These are phyloP conservation scores for Fusarium marasasianum DNA, from an alignment of 2,329 filamentous ascomycete species.

Conservation along the genomic window DNA sequence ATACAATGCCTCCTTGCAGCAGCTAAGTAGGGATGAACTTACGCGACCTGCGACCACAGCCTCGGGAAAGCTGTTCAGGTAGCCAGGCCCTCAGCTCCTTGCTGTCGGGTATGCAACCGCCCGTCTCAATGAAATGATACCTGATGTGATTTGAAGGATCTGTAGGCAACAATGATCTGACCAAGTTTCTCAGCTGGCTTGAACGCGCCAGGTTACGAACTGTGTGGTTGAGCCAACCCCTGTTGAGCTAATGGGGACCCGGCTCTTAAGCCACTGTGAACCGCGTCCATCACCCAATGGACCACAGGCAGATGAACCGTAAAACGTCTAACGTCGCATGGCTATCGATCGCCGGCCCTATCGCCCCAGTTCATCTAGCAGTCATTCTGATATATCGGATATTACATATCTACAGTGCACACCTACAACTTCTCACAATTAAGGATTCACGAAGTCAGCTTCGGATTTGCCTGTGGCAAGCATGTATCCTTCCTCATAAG, in stretches of 20 bases:
- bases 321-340: slow-evolving; percentile 8
- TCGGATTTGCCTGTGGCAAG: background rate
- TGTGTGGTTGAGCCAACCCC: slow-evolving; percentile 4
- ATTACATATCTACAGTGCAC: background rate
- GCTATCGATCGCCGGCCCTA: slow-evolving; percentile 6
- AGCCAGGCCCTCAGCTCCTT: slow-evolving; percentile 13
- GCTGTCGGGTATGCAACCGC: slow-evolving; percentile 38
- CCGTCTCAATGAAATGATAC: slow-evolving; percentile 19
- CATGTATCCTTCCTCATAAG: background rate
- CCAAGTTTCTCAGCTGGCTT: slow-evolving; percentile 4
- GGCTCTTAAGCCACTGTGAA: slow-evolving; percentile 12
- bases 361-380: background rate
- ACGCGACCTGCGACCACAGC: slow-evolving; percentile 30
- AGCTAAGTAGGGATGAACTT: slow-evolving; percentile 29
- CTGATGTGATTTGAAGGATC: background rate
- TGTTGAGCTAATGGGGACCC: slow-evolving; percentile 13
- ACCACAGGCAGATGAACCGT: background rate
- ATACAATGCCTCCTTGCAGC: slow-evolving; percentile 26
- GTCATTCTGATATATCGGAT: slow-evolving; percentile 16
- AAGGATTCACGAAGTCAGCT: background rate
- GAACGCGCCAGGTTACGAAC: background rate
- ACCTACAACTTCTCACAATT: background rate
- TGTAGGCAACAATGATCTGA: slow-evolving; percentile 14
- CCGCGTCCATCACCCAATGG: slow-evolving; percentile 17
- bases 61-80: slow-evolving; percentile 19